Conservation (phyloP, 2,329 filamentous ascomycete species). For the Colletotrichum tropicale region DNA sequence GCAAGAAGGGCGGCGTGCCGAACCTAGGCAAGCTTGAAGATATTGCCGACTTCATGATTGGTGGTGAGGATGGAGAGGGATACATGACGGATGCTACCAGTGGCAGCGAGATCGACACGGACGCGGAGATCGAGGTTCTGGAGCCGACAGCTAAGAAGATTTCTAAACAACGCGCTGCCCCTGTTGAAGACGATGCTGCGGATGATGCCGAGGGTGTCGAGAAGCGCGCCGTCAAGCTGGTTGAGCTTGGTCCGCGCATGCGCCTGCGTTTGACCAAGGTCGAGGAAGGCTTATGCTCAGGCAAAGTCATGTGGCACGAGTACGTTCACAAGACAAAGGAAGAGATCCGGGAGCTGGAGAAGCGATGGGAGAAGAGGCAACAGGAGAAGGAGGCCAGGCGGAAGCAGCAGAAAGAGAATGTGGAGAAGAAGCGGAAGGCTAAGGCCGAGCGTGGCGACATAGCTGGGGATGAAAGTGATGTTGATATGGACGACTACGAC, state of each 20-base stretch:
- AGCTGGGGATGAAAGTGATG: constrained; percentile 38
- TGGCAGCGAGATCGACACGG: constrained; percentile 91
- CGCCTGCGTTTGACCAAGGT: constrained; percentile 90
- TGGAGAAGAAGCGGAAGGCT: constrained; percentile 80
- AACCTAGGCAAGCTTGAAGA: constrained; percentile 92
- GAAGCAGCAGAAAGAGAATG: constrained; percentile 85
- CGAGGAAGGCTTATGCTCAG: constrained; percentile 88
- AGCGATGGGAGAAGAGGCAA: constrained; percentile 78
- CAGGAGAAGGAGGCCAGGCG: constrained; percentile 83
- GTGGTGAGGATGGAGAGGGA: constrained; percentile 75
- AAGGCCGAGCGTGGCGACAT: constrained; percentile 39
- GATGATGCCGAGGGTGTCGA: constrained; percentile 68
- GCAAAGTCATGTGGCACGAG: constrained; percentile 97
- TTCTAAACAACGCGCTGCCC: constrained; percentile 52
- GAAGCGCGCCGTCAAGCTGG: constrained; percentile 86
- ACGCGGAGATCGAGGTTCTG: constrained; percentile 90
- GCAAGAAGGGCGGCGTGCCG: constrained; percentile 75
- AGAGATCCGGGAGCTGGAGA: constrained; percentile 80
- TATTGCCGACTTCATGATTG: constrained; percentile 92
- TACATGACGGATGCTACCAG: constrained; percentile 87
- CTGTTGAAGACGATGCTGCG: constrained; percentile 47
- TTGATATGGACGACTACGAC: constrained; percentile 48
- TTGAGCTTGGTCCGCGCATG: constrained; percentile 92
- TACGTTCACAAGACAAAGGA: constrained; percentile 83
- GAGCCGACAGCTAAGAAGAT: constrained; percentile 67